Conservation (phyloP, 805 yeast genomes). For the Citeromyces nyonsensis region DNA sequence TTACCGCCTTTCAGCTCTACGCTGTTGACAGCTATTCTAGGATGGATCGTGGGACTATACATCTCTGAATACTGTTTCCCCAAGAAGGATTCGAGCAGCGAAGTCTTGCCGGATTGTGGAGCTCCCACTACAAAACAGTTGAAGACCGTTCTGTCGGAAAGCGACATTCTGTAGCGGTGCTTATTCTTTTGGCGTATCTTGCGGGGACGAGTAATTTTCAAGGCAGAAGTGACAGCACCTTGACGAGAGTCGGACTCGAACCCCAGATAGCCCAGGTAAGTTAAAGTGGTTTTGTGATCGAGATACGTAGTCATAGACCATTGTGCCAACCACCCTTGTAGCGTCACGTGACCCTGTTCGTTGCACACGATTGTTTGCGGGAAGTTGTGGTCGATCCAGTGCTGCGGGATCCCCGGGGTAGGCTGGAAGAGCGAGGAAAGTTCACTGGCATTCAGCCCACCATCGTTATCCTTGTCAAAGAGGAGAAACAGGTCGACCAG, state of each 20-base stretch:
- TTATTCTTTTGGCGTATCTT: slow-evolving; percentile 52
- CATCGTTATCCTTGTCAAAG: slow-evolving; percentile 93
- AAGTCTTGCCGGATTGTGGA: slow-evolving; percentile 75
- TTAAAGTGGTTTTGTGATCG: slow-evolving; percentile 72
- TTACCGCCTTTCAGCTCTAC: slow-evolving; percentile 91
- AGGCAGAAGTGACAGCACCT: slow-evolving; percentile 25
- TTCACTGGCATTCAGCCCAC: slow-evolving; percentile 75
- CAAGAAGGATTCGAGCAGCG: slow-evolving; percentile 69
- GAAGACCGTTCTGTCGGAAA: slow-evolving; percentile 78
- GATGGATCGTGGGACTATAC: slow-evolving; percentile 72
- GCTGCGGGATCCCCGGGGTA: slow-evolving; percentile 82
- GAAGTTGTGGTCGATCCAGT: slow-evolving; percentile 77
- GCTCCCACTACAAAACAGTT: slow-evolving; percentile 83
- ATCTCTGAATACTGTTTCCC: slow-evolving; percentile 54
- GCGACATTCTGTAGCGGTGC: slow-evolving; percentile 49
- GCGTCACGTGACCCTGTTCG: slow-evolving; percentile 76
- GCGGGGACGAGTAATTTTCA: slow-evolving; percentile 74
- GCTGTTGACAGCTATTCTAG: slow-evolving; percentile 77
- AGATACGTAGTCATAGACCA: slow-evolving; percentile 95
- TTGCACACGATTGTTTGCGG: slow-evolving; percentile 83
- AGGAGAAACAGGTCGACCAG: slow-evolving; percentile 78
- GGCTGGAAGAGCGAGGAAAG: slow-evolving; percentile 59
- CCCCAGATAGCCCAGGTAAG: slow-evolving; percentile 82
- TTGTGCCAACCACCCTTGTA: slow-evolving; percentile 98
- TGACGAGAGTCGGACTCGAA: slow-evolving; percentile 40